These are phyloP conservation scores for Nissolia schottii DNA, from an alignment of 306 rosid genomes.

Conservation along the genomic window DNA sequence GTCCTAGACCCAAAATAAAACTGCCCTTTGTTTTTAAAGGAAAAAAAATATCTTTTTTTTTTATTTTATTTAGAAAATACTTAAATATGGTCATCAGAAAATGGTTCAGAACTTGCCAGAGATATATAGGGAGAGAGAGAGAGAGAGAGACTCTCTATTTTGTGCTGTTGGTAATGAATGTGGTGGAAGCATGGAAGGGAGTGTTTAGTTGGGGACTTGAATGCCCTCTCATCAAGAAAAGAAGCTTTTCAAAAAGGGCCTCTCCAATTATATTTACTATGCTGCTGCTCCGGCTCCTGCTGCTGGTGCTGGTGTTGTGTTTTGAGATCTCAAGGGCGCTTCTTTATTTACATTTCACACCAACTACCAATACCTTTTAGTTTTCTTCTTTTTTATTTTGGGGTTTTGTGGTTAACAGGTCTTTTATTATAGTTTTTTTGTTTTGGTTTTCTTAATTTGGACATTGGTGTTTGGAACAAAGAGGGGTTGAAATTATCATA, in stretches of 20 bases:
- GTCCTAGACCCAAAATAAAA: slow-evolving; percentile 54
- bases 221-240: slow-evolving; percentile 62
- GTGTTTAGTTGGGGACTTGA: slow-evolving; percentile 65
- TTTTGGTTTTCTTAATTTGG: not conserved
- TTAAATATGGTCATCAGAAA: slow-evolving; percentile 52
- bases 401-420: not conserved
- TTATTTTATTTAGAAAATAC: slow-evolving; percentile 7
- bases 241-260: no score
- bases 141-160: not conserved
- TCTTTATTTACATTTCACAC: slow-evolving; percentile 71
- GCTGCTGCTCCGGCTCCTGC: slow-evolving; percentile 27
- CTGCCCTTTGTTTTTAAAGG: no score
- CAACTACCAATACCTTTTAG: slow-evolving; percentile 36
- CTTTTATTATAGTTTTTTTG: not conserved
- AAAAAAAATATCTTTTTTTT: not conserved
- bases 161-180: slow-evolving; percentile 50
- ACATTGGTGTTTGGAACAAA: not conserved
- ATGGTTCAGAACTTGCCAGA: slow-evolving; percentile 30
- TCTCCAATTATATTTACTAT: slow-evolving; percentile 68
- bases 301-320: slow-evolving; percentile 35
- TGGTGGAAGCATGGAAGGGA: slow-evolving; percentile 47
- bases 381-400: not conserved
- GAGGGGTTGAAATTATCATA: not conserved
- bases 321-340: slow-evolving; percentile 33
- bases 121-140: no score